Evolutionary conservation across 345 rosid species (phyloP), one percentile per base, ranked within the genome.

Genomic region (Melaleuca alternifolia): DNA sequence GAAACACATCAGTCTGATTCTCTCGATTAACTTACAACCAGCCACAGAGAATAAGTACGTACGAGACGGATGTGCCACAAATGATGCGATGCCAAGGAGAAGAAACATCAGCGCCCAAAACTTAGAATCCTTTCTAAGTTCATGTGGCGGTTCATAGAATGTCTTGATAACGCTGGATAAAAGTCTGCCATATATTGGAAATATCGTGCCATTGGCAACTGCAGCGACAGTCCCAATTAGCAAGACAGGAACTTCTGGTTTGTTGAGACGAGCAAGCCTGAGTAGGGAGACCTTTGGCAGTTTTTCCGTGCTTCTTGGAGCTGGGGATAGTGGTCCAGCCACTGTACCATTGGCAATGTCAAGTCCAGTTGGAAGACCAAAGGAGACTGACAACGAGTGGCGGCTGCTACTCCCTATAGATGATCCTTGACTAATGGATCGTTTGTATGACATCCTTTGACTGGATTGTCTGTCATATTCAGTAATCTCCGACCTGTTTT

Each of bases 161-260:
- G 96, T 81, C 87, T 92, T 87, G 85, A 95, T 94, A 50, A 89
- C 93, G 28, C 90, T 89, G 30, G 97, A 95, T 76, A 96, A 82
- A 6, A 97, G 87, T 54, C 92, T 87, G 50, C 96, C 95, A 16
- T 88, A 96, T 18, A 91, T 84, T 37, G 98, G 99, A 87, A 95
- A 87, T 82, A 96, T 91, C 15, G 86, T 89, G 51, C 99, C 99
- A 56, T 90, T 92, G 83, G 87, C 84, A 1, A 91, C 84, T 6
- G 98, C 98, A 0, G 95, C 91, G 23, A 94, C 85, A 5, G 94
- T 51, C 84, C 98, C 99, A 3, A 91, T 65, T 61, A 92, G 44
- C 83, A 97, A 92, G 57, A 95, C 91, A 24, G 95, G 96, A 50
- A 93, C 88, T 92, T 96, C 99, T 56, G 99, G 98, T 91, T 92